These are phyloP conservation scores for Aspergillus wentii DNA, from an alignment of 495 filamentous ascomycete species.

Conservation along the genomic window DNA sequence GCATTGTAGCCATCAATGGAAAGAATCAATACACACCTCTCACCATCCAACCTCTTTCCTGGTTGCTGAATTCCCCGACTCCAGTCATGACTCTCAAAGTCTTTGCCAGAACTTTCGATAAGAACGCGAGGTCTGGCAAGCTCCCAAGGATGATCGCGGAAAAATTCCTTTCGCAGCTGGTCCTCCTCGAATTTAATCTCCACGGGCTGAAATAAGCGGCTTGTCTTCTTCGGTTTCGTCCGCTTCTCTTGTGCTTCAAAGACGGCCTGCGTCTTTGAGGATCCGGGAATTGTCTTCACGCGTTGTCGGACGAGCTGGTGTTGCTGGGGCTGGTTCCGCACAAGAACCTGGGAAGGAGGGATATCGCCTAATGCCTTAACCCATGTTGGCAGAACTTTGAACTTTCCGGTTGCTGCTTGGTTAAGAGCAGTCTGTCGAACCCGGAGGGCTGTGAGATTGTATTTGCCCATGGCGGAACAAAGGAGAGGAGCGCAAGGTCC, in stretches of 20 bases:
- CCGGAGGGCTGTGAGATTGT: slow-evolving; percentile 67
- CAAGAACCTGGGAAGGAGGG: slow-evolving; percentile 74
- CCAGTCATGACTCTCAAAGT: slow-evolving; percentile 75
- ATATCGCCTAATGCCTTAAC: slow-evolving; percentile 65
- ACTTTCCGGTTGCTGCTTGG: slow-evolving; percentile 48
- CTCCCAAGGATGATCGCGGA: slow-evolving; percentile 94
- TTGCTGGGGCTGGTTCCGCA: slow-evolving; percentile 62
- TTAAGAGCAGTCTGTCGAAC: slow-evolving; percentile 63
- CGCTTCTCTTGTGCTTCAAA: slow-evolving; percentile 36
- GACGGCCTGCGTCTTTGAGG: slow-evolving; percentile 31
- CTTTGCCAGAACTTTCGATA: slow-evolving; percentile 80
- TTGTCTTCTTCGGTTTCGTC: slow-evolving; percentile 54
- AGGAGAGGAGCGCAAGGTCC: too few species aligned
- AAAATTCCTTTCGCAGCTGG: slow-evolving; percentile 72
- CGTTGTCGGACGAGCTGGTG: slow-evolving; percentile 53
- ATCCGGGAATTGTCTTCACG: slow-evolving; percentile 31
- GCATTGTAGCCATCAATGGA: too few species aligned
- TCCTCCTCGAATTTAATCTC: slow-evolving; percentile 82
- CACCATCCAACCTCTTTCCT: slow-evolving; percentile 77
- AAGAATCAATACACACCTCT: slow-evolving; percentile 65
- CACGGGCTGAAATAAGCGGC: slow-evolving; percentile 74
- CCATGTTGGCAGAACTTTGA: slow-evolving; percentile 63
- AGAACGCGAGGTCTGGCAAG: slow-evolving; percentile 82
- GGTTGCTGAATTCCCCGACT: slow-evolving; percentile 69
- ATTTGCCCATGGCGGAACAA: slow-evolving; percentile 65